Percentiles rank a stretch among this genome's conserved stretches.
These are phyloP conservation scores for Thalassiosira hispida DNA, from an alignment of 352 stramenopile species.

Conservation along the genomic window DNA sequence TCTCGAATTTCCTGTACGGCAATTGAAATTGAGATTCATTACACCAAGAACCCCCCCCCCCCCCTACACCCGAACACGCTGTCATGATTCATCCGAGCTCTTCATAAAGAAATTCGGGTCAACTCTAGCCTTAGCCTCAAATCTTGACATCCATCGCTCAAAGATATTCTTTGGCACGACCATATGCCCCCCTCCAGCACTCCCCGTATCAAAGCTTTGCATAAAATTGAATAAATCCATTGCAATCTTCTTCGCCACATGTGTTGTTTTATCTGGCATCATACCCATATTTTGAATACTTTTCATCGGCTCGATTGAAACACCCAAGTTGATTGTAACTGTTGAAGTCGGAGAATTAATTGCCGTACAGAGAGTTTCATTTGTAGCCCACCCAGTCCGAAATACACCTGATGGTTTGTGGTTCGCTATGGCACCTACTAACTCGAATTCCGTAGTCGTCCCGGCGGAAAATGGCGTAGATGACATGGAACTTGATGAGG, in stretches of 20 bases:
- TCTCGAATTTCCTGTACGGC: background rate
- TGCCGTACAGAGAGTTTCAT: slow-evolving; percentile 63
- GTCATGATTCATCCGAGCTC: slow-evolving; percentile 40
- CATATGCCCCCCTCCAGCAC: slow-evolving; percentile 82
- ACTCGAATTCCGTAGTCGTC: slow-evolving; percentile 70
- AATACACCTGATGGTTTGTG: slow-evolving; percentile 71
- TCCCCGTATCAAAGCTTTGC: slow-evolving; percentile 87
- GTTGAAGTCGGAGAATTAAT: slow-evolving; percentile 27
- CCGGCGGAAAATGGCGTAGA: slow-evolving; percentile 33
- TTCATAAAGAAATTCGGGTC: slow-evolving; percentile 94
- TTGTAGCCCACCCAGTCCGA: slow-evolving; percentile 75
- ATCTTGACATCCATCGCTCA: slow-evolving; percentile 91
- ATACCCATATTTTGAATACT: slow-evolving; percentile 68
- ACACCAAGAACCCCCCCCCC: too few species aligned
- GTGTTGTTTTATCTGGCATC: slow-evolving; percentile 31
- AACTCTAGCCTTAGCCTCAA: slow-evolving; percentile 88
- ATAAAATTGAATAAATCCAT: slow-evolving; percentile 93
- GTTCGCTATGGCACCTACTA: slow-evolving; percentile 74
- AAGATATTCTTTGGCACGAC: slow-evolving; percentile 91
- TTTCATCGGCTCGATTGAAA: slow-evolving; percentile 72
- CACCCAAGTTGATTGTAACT: slow-evolving; percentile 68
- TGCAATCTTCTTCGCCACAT: slow-evolving; percentile 91
- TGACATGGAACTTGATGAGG: slow-evolving; percentile 25
- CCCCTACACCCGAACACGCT: too few species aligned
- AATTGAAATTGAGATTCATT: background rate